Evolutionary conservation across 2,329 filamentous ascomycete species (phyloP).

Genomic region (Trichoderma sp.): DNA sequence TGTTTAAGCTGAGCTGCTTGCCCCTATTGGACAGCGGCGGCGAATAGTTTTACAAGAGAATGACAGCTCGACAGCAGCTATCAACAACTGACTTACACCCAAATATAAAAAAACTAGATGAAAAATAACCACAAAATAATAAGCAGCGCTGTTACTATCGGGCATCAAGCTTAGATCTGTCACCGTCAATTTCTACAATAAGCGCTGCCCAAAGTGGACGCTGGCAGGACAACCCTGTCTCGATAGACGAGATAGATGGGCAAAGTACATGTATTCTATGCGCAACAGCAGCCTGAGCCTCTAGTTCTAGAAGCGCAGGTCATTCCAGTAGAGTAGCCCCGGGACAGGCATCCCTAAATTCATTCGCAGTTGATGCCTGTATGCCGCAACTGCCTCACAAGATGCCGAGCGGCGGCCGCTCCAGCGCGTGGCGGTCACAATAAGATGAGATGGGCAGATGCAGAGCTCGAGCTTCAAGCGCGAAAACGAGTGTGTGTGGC

Average conservation of each 20-base stretch:
- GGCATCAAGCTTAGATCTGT: slow-evolving; percentile 10
- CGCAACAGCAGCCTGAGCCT: not conserved
- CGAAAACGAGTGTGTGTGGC: not conserved
- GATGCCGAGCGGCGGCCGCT: slow-evolving; percentile 14
- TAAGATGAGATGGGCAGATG: slow-evolving; percentile 4
- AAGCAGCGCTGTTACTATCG: not conserved
- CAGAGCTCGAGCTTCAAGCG: not conserved
- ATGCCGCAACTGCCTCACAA: slow-evolving; percentile 12
- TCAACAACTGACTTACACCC: not conserved
- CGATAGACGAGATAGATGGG: not conserved
- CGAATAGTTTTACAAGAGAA: not conserved
- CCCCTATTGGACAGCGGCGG: not conserved
- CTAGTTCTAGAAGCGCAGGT: not conserved
- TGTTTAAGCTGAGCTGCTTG: not conserved
- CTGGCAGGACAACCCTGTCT: not conserved
- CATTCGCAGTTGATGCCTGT: not conserved
- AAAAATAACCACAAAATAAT: not conserved
- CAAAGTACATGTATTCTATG: not conserved
- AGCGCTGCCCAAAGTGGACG: slow-evolving; percentile 11
- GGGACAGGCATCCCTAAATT: too few relatives aligned
- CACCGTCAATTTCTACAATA: not conserved
- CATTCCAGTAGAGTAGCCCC: not conserved
- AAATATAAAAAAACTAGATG: not conserved
- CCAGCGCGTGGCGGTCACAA: slow-evolving; percentile 10
- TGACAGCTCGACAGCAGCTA: not conserved